Percentiles rank a stretch among this genome's conserved stretches.
Evolutionary conservation across 768 basidiomycete species (phyloP).

Genomic region (Coprinopsis strossmayeri): DNA sequence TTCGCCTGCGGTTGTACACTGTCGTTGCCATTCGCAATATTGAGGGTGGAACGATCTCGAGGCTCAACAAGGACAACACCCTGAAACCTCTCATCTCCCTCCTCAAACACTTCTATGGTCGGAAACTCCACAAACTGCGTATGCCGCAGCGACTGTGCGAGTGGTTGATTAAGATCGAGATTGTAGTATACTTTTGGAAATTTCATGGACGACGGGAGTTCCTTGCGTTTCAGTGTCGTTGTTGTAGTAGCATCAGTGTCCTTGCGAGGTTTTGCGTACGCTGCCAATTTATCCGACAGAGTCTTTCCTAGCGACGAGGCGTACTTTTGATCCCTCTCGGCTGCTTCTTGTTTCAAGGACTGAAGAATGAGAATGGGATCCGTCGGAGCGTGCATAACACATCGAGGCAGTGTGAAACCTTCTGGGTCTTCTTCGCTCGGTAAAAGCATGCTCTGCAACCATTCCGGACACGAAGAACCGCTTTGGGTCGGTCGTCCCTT

Average conservation of each 20-base stretch:
- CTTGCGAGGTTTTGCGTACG: neutral
- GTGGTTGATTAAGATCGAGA: slow-evolving; percentile 42
- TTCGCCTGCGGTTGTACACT: slow-evolving; percentile 33
- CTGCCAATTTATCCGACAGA: neutral
- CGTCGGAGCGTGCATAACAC: slow-evolving; percentile 47
- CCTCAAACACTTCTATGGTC: slow-evolving; percentile 70
- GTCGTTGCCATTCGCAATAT: slow-evolving; percentile 22
- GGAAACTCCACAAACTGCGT: slow-evolving; percentile 82
- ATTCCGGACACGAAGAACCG: slow-evolving; percentile 32
- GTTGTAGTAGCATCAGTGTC: neutral
- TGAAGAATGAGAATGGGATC: slow-evolving; percentile 22
- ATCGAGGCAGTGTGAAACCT: slow-evolving; percentile 49
- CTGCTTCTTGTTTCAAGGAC: slow-evolving; percentile 16
- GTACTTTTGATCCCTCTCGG: neutral
- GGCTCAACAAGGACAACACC: slow-evolving; percentile 50
- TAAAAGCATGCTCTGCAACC: slow-evolving; percentile 48
- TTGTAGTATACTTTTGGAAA: slow-evolving; percentile 40
- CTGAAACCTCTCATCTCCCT: slow-evolving; percentile 34
- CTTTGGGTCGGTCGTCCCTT: neutral
- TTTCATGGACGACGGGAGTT: neutral
- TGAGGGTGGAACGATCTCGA: slow-evolving; percentile 24
- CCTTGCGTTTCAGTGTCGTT: slow-evolving; percentile 14
- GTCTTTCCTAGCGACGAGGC: neutral
- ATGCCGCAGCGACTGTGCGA: slow-evolving; percentile 44
- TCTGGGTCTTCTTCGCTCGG: slow-evolving; percentile 52